phyloP scores from a whole-genome alignment of 1,139 yeast genomes.

The Saccharomyces hybrid region DNA sequence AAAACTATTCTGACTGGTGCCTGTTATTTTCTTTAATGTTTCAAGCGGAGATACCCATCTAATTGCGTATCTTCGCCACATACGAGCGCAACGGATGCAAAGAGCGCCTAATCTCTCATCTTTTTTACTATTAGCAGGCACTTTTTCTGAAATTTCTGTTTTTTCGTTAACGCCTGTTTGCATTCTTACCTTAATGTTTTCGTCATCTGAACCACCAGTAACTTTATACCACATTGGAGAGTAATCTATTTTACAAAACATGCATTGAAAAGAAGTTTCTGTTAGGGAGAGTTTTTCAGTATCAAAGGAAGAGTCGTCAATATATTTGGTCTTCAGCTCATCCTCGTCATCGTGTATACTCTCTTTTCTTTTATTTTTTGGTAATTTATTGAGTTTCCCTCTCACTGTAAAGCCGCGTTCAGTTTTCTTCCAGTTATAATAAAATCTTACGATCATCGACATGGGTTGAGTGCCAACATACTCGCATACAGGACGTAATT shows the following conservation, averaged over 20 bases:
- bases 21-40: constrained; percentile 42
- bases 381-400: constrained; percentile 71
- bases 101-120: constrained; percentile 43
- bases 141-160: constrained; percentile 43
- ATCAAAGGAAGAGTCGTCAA: constrained; percentile 38
- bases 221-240: constrained; percentile 35
- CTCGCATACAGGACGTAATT: constrained; percentile 63
- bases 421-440: constrained; percentile 88
- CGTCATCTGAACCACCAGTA: constrained; percentile 61
- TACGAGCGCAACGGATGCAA: constrained; percentile 77
- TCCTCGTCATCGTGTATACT: constrained; percentile 7
- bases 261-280: constrained; percentile 27
- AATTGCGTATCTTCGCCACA: constrained; percentile 88
- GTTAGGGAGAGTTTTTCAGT: constrained; percentile 19
- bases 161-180: constrained; percentile 18
- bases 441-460: constrained; percentile 74
- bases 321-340: constrained; percentile 16
- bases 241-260: constrained; percentile 26
- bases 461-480: constrained; percentile 62
- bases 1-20: constrained; percentile 17
- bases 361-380: constrained; percentile 34
- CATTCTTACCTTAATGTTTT: constrained; percentile 26
- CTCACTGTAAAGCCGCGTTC: constrained; percentile 54
- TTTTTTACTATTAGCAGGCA: constrained; percentile 17
- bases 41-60: constrained; percentile 81